A percentile compares a stretch with the other conserved stretches of the same genome.
These are phyloP conservation scores for Termitomyces sp. DNA, from an alignment of 768 basidiomycete genomes.

Conservation along the genomic window DNA sequence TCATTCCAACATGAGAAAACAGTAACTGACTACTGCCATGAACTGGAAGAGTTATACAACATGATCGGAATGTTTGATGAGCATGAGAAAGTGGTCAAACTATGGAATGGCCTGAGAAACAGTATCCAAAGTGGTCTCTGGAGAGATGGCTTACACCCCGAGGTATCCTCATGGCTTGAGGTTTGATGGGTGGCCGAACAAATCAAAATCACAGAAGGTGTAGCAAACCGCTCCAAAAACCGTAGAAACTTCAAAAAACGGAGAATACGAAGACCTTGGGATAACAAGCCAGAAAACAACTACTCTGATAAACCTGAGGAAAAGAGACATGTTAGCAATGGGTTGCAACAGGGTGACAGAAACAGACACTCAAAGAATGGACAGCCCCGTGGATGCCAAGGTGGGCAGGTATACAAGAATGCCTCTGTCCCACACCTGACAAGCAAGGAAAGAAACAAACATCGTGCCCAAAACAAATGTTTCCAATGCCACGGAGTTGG, in stretches of 20 bases:
- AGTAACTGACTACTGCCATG: conserved; percentile 28
- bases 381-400: no score
- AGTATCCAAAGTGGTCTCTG: conserved; percentile 7
- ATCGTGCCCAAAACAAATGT: background rate
- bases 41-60: conserved; percentile 28
- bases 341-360: no score
- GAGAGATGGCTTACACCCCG: conserved; percentile 7
- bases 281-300: no score
- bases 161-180: conserved; percentile 7
- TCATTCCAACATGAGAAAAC: conserved; percentile 22
- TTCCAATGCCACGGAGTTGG: background rate
- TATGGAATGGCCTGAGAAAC: conserved; percentile 9
- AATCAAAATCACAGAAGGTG: background rate
- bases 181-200: background rate
- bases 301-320: no score
- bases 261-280: no score
- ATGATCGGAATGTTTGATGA: conserved; percentile 23
- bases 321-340: no score
- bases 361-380: no score
- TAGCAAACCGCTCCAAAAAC: background rate
- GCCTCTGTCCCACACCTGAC: background rate
- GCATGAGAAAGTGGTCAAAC: conserved; percentile 10
- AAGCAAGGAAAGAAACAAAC: background rate
- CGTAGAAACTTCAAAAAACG: background rate
- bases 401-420: no score